A percentile compares a stretch with the other conserved stretches of the same genome.
Conservation (phyloP, 768 basidiomycete species). For the Strobilomyces confusus region DNA sequence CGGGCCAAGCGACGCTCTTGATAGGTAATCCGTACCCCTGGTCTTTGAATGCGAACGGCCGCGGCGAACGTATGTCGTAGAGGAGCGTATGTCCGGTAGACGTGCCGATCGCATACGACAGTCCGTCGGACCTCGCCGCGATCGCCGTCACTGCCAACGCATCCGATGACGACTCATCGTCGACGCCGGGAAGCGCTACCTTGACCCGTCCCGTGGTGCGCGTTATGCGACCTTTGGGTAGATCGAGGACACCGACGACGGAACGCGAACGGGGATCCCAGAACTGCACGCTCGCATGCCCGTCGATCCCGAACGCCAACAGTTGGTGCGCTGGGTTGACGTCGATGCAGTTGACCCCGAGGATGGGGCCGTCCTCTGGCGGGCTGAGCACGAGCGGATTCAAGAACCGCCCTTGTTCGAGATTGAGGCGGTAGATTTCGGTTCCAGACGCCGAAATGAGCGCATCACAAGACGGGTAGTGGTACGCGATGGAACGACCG, state of each 20-base stretch:
- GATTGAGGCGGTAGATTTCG: conserved; percentile 90
- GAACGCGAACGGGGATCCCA: conserved; percentile 91
- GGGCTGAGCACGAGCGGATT: conserved; percentile 64
- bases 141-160: conserved; percentile 73
- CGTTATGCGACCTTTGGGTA: conserved; percentile 54
- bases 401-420: conserved; percentile 93
- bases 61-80: conserved; percentile 87
- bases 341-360: conserved; percentile 88
- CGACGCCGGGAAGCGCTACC: conserved; percentile 31
- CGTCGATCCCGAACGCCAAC: conserved; percentile 85
- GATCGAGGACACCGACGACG: conserved; percentile 60
- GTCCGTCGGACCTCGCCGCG: conserved; percentile 79
- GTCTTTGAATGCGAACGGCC: conserved; percentile 86
- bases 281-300: conserved; percentile 83
- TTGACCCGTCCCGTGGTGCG: conserved; percentile 35
- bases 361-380: conserved; percentile 50
- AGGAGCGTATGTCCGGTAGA: conserved; percentile 92
- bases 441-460: conserved; percentile 79
- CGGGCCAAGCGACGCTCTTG: conserved; percentile 83
- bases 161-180: conserved; percentile 29
- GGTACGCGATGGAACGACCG: conserved; percentile 89
- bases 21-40: conserved; percentile 95
- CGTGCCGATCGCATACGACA: conserved; percentile 92
- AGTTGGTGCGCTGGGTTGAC: conserved; percentile 92
- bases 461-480: conserved; percentile 90